Base-by-base conservation (phyloP, 306 rosid species). In the Prunus salicina region DNA sequence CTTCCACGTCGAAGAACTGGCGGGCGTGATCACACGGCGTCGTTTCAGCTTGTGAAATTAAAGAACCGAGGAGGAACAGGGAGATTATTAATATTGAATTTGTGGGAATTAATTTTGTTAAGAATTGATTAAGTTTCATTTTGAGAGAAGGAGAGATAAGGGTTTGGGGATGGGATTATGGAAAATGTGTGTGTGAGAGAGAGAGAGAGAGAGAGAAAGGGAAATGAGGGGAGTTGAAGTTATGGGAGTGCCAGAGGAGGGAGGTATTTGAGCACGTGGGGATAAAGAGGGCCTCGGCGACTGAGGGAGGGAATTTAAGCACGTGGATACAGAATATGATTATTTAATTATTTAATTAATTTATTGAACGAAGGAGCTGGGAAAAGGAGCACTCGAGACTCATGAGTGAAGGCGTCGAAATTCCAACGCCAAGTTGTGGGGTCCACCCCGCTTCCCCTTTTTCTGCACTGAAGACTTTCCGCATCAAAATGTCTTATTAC, bases 61-160 rank as follows among this genome's bases (percentile, higher is more conserved):
- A 18, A 0, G 27, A 78, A 18, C 30, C 15, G 3, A 71, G 10
- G 64, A 70, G 1, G 27, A 60, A 49, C 12, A 53, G 13, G 22
- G 65, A 19, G 57, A 63, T 63, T 13, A 82, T 46, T 3, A 71
- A 14, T 16, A 84, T 14, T 4, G 64, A 52, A 0, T 14, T 52
- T 19, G 50, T n/a, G 46, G 47, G n/a, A 1, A 6, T 16, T 64
- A 64, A 9, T 18, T 34, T 6, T 52, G 19, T 64, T 16, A 70
- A 30, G n/a, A 32, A 1, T 63, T 24, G 76, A 3, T 3, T 72
- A 38, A 82, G 53, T 72, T 75, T 77, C 93, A 86, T 91, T 19
- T 80, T 64, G 13, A 22, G 43, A 30, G 24, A 47, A 52, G 20
- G 14, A 51, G 19, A 73, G 75, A 47, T 43, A 27, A 45, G 1